Conservation (phyloP, 2,329 filamentous ascomycete species). For the Drechslerella dactyloides region DNA sequence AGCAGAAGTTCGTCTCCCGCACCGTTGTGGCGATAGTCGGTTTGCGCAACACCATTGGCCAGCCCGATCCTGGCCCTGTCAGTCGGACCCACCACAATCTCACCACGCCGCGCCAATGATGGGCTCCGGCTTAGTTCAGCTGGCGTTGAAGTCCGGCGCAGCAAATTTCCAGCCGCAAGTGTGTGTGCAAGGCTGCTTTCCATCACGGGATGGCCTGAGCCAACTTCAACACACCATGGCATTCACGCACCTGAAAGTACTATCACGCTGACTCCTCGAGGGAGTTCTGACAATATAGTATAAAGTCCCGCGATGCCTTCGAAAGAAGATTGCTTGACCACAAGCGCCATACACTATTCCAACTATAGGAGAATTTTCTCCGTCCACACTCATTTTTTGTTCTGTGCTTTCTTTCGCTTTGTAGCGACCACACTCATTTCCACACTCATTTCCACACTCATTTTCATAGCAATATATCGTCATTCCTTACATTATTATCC, state of each 20-base stretch:
- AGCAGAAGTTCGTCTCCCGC: conserved; percentile 30
- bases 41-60: conserved; percentile 22
- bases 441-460: conserved; percentile 8
- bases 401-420: conserved; percentile 28
- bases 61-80: conserved; percentile 19
- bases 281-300: conserved; percentile 28
- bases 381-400: conserved; percentile 42
- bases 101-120: conserved; percentile 35
- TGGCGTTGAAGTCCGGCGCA: conserved; percentile 36
- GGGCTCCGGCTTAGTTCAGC: conserved; percentile 22
- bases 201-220: conserved; percentile 27
- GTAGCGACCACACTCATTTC: conserved; percentile 46
- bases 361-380: conserved; percentile 40
- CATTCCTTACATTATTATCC: conserved; percentile 17
- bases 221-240: background rate
- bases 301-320: conserved; percentile 33
- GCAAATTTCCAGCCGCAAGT: conserved; percentile 31
- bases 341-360: background rate
- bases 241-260: background rate
- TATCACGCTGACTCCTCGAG: conserved; percentile 4
- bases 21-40: conserved; percentile 26
- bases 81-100: conserved; percentile 43
- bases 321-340: conserved; percentile 1
- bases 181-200: conserved; percentile 30
- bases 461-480: background rate